Base-by-base conservation (phyloP, 1,284 basidiomycete species). In the Marasmius oreades region DNA sequence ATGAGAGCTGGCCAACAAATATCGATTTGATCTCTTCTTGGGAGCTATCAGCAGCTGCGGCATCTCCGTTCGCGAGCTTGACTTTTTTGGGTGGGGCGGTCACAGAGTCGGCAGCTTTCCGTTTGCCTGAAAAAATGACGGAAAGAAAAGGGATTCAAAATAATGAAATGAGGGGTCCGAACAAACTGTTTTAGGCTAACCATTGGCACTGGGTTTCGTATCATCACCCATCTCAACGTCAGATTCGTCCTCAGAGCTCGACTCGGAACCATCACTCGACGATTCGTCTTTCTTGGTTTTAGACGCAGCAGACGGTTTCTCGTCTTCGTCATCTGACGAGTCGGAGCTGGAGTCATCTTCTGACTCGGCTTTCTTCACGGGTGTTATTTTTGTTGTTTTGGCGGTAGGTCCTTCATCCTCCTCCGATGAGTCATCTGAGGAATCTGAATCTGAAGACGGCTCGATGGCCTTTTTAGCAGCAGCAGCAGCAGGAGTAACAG, bases 1-100 rank as follows among this genome's bases (percentile, higher is more conserved):
- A 99, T 33, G 93, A 96, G 52, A 99, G 82, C 62, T 86, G 85
- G 55, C 96, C 96, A 64, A 99, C 93, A 69, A 95, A 99, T 66
- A 98, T 83, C 53, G 87, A 89, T 69, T 82, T 88, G 48, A 79
- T 82, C 61, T 84, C 81, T 60, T 82, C 74, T 33, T 77, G 73
- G 28, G 75, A 75, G 46, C 74, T 70, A 44, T 72, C 66, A 31
- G 66, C 71, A 34, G 81, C 73, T 7, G 73, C 78, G 51, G 83
- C 80, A 46, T 76, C 72, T 53, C 78, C 84, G 60, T 85, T 79
- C 43, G 75, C 79, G 52, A 86, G 73, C 77, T 95, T 96, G 64
- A 78, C 80, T 76, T 96, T 98, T 81, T 98, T 98, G 51, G 85
- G 73, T 37, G 87, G 79, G 11, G 77, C 77, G 28, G 77, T 71